Evolutionary conservation across 2,329 filamentous ascomycete genomes (phyloP).

Genomic region (Alternaria solani): DNA sequence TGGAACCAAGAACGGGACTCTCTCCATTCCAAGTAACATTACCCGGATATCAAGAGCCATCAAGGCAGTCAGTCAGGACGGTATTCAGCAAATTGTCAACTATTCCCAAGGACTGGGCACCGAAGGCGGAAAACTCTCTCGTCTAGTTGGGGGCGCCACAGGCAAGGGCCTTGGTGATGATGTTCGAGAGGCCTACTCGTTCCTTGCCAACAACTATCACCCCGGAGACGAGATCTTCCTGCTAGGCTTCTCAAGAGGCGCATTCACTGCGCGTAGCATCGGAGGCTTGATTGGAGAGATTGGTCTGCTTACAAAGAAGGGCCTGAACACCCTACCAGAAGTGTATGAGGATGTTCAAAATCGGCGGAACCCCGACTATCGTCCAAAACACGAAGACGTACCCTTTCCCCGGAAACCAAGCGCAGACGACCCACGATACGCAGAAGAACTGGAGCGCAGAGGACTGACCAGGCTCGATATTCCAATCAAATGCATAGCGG

Average conservation of each 20-base stretch:
- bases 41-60: constrained; percentile 60
- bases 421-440: constrained; percentile 53
- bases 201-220: constrained; percentile 62
- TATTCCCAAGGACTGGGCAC: constrained; percentile 61
- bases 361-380: constrained; percentile 53
- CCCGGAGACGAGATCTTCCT: constrained; percentile 60
- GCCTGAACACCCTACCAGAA: constrained; percentile 56
- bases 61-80: constrained; percentile 56
- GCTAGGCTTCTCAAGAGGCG: constrained; percentile 58
- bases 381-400: constrained; percentile 55
- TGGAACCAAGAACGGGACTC: constrained; percentile 54
- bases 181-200: constrained; percentile 59
- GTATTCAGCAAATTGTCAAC: constrained; percentile 60
- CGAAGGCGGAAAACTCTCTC: constrained; percentile 54
- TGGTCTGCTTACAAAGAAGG: constrained; percentile 59
- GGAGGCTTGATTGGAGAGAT: constrained; percentile 55
- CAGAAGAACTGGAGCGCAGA: constrained; percentile 51
- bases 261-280: constrained; percentile 56
- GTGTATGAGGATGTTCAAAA: constrained; percentile 58
- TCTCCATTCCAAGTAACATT: constrained; percentile 59
- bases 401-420: constrained; percentile 59
- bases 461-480: constrained; percentile 47
- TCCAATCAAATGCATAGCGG: constrained; percentile 55
- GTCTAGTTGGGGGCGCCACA: constrained; percentile 52
- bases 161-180: constrained; percentile 59